phyloP scores from a whole-genome alignment of 768 basidiomycete species.

The Termitomyces sp. region DNA sequence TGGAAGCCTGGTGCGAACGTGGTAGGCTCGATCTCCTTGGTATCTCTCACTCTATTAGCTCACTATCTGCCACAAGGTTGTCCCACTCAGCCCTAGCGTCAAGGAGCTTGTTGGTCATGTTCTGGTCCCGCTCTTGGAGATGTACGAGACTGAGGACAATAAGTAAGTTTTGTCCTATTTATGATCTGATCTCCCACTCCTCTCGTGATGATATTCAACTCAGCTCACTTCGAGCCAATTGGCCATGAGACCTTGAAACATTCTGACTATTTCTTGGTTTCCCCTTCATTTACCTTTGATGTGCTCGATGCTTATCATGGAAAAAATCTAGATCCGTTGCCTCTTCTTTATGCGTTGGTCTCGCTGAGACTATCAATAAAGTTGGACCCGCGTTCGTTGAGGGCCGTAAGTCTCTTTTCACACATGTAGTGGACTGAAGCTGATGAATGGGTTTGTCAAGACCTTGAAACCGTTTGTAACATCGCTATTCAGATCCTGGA shows the following conservation, averaged over 20 bases:
- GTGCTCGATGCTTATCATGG: conserved; percentile 16
- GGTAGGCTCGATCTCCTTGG: conserved; percentile 34
- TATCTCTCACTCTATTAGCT: not conserved
- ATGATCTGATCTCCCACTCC: conserved; percentile 1
- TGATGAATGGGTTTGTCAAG: conserved; percentile 27
- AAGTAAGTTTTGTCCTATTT: conserved; percentile 60
- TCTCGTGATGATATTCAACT: conserved; percentile 53
- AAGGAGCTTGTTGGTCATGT: conserved; percentile 75
- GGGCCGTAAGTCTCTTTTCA: conserved; percentile 47
- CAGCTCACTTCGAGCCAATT: conserved; percentile 75
- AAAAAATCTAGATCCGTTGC: conserved; percentile 67
- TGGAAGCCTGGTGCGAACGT: conserved; percentile 73
- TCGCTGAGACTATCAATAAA: conserved; percentile 89
- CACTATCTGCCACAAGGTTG: conserved; percentile 22
- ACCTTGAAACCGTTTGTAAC: conserved; percentile 71
- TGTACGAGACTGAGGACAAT: conserved; percentile 94
- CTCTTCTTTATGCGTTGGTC: conserved; percentile 78
- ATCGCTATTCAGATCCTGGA: conserved; percentile 85
- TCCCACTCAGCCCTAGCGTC: conserved; percentile 61
- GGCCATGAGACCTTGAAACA: conserved; percentile 51
- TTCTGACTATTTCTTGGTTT: conserved; percentile 28
- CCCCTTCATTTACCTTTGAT: not conserved
- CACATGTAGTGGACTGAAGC: not conserved
- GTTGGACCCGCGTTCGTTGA: conserved; percentile 86
- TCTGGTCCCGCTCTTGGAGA: conserved; percentile 71